phyloP scores from a whole-genome alignment of 768 basidiomycete species.

The Suillus discolor region DNA sequence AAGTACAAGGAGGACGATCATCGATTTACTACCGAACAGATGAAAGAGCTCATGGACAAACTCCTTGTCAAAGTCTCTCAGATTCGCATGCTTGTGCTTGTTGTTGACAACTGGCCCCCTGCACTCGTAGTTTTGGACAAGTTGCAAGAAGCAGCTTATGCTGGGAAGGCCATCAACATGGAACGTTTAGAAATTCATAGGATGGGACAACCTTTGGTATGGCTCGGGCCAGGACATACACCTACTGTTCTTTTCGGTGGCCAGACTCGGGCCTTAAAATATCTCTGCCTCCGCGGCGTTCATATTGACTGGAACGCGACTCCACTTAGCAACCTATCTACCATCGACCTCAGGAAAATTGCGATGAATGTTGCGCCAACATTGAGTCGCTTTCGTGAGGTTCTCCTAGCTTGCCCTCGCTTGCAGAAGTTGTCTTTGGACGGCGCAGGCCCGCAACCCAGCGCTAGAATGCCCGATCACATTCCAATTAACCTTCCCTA shows the following conservation, averaged over 20 bases:
- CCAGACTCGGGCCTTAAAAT: slow-evolving; percentile 44
- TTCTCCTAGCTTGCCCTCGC: slow-evolving; percentile 50
- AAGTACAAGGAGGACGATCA: slow-evolving; percentile 25
- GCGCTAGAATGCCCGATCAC: slow-evolving; percentile 30
- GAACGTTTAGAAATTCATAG: slow-evolving; percentile 70
- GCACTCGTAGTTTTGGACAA: slow-evolving; percentile 52
- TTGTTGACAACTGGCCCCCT: slow-evolving; percentile 58
- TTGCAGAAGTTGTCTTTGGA: slow-evolving; percentile 61
- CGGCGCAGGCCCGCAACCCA: slow-evolving; percentile 55
- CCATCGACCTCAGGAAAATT: slow-evolving; percentile 66
- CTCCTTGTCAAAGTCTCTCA: slow-evolving; percentile 56
- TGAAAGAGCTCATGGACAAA: slow-evolving; percentile 50
- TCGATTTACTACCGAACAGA: slow-evolving; percentile 42
- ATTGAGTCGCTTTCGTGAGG: slow-evolving; percentile 50
- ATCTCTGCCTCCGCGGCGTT: slow-evolving; percentile 59
- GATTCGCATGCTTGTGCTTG: slow-evolving; percentile 60
- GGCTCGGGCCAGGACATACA: slow-evolving; percentile 42
- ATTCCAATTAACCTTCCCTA: slow-evolving; percentile 49
- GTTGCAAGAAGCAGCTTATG: slow-evolving; percentile 40
- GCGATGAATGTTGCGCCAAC: slow-evolving; percentile 54
- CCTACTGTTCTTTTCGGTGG: slow-evolving; percentile 55
- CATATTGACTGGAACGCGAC: slow-evolving; percentile 61
- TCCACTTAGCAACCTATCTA: slow-evolving; percentile 53
- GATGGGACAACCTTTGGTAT: slow-evolving; percentile 47
- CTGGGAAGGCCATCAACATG: slow-evolving; percentile 44